These are phyloP conservation scores for Clonostachys chloroleuca DNA, from an alignment of 2,329 filamentous ascomycete genomes.

Conservation along the genomic window DNA sequence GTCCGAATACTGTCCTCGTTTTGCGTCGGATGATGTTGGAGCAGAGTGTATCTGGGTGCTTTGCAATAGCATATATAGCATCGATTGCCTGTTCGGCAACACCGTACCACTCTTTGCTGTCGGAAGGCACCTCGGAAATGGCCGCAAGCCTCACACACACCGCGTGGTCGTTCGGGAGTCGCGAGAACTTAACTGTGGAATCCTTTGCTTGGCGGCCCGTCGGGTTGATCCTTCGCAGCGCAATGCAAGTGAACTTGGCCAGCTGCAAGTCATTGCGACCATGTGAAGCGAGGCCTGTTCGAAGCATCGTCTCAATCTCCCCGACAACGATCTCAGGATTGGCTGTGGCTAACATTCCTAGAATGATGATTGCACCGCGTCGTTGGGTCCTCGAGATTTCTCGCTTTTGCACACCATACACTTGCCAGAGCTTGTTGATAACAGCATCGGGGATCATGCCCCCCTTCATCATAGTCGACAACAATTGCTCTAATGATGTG, in stretches of 20 bases:
- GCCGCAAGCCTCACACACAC: slow-evolving; percentile 76
- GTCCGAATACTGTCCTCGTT: slow-evolving; percentile 73
- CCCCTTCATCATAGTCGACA: slow-evolving; percentile 97
- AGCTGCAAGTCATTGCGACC: slow-evolving; percentile 81
- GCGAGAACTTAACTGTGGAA: slow-evolving; percentile 63
- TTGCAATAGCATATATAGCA: slow-evolving; percentile 90
- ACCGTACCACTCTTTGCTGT: slow-evolving; percentile 94
- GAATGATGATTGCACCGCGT: slow-evolving; percentile 88
- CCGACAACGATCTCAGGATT: slow-evolving; percentile 89
- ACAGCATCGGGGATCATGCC: slow-evolving; percentile 83
- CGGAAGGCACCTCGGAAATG: slow-evolving; percentile 79
- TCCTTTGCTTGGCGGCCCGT: slow-evolving; percentile 76
- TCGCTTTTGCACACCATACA: slow-evolving; percentile 89
- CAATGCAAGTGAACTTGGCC: slow-evolving; percentile 93
- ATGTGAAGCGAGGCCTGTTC: slow-evolving; percentile 78
- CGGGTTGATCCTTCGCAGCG: slow-evolving; percentile 85
- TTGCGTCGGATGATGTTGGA: slow-evolving; percentile 86
- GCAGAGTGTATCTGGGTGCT: slow-evolving; percentile 89
- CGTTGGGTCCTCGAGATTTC: slow-evolving; percentile 91
- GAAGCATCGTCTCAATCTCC: slow-evolving; percentile 91
- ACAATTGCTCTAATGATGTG: slow-evolving; percentile 88
- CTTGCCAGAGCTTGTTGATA: slow-evolving; percentile 91
- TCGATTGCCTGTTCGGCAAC: slow-evolving; percentile 94
- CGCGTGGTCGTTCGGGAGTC: slow-evolving; percentile 87
- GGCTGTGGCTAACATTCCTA: slow-evolving; percentile 93